Conservation (phyloP, 495 filamentous ascomycete species). For the Xylaria intraflava region DNA sequence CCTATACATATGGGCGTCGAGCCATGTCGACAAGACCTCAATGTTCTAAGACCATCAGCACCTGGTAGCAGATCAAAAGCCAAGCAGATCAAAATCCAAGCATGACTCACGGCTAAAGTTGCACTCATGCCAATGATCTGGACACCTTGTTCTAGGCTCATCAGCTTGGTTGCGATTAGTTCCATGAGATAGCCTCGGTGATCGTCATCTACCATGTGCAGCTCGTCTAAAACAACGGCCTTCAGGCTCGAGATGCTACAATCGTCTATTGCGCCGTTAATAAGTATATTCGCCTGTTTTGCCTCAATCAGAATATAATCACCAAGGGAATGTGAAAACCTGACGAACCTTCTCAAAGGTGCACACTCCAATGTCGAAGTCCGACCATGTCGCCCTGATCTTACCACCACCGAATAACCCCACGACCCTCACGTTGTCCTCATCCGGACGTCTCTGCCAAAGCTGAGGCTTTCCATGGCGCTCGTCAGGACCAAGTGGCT, state of each 20-base stretch:
- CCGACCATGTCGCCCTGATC: conserved; percentile 58
- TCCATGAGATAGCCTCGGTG: conserved; percentile 76
- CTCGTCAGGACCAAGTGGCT: conserved; percentile 5
- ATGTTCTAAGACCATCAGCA: conserved; percentile 51
- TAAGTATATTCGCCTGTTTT: conserved; percentile 64
- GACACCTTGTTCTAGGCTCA: conserved; percentile 60
- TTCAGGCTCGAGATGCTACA: conserved; percentile 58
- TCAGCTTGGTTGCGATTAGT: conserved; percentile 69
- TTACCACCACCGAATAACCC: conserved; percentile 73
- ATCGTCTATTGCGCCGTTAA: conserved; percentile 71
- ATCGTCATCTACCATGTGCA: conserved; percentile 78
- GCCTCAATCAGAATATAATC: conserved; percentile 13
- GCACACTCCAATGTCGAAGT: conserved; percentile 74
- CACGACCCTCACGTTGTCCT: conserved; percentile 52
- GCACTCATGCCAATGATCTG: conserved; percentile 84
- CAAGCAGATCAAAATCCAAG: neutral
- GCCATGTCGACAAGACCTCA: conserved; percentile 61
- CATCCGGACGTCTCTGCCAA: conserved; percentile 40
- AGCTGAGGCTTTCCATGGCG: conserved; percentile 17
- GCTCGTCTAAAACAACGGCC: conserved; percentile 68
- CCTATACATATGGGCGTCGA: conserved; percentile 63
- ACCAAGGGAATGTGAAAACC: neutral
- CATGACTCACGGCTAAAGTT: conserved; percentile 55
- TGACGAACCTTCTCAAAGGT: conserved; percentile 71
- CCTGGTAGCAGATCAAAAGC: neutral